Conservation (phyloP, 2,329 filamentous ascomycete genomes). For the Berkeleyomyces rouxiae region DNA sequence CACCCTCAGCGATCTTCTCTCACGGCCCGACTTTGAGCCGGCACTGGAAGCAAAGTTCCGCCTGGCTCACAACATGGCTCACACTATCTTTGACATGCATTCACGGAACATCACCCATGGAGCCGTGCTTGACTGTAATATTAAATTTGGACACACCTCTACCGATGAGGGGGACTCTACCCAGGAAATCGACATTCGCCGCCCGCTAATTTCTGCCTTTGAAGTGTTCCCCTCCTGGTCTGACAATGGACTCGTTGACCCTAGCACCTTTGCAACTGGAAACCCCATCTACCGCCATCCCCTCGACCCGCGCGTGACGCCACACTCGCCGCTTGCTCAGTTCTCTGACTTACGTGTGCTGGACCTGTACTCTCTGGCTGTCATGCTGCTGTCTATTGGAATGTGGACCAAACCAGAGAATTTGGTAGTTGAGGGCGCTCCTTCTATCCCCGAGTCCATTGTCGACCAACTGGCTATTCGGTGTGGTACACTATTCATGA, state of each 20-base stretch:
- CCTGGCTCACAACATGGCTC: constrained; percentile 54
- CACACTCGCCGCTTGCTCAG: constrained; percentile 30
- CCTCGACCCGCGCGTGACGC: constrained; percentile 37
- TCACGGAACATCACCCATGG: constrained; percentile 52
- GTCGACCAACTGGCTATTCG: constrained; percentile 46
- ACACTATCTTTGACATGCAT: constrained; percentile 59
- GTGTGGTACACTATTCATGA: constrained; percentile 60
- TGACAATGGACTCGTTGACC: constrained; percentile 21
- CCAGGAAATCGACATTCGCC: constrained; percentile 43
- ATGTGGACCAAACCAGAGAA: constrained; percentile 53
- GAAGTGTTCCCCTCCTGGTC: constrained; percentile 41
- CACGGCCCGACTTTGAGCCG: constrained; percentile 38
- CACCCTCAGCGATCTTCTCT: constrained; percentile 38
- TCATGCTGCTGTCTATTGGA: constrained; percentile 58
- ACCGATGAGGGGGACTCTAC: constrained; percentile 27
- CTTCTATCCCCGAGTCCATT: constrained; percentile 28
- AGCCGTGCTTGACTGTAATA: constrained; percentile 48
- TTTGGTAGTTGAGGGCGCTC: constrained; percentile 26
- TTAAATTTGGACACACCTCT: constrained; percentile 43
- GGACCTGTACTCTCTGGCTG: constrained; percentile 57
- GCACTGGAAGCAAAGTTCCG: constrained; percentile 61
- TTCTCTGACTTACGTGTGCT: constrained; percentile 40
- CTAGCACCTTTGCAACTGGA: constrained; percentile 17
- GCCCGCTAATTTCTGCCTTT: constrained; percentile 56
- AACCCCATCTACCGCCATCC: constrained; percentile 47